Percentiles rank a stretch among this genome's conserved stretches.
Evolutionary conservation across 2,329 filamentous ascomycete genomes (phyloP).

Genomic region (Ophiostoma sp.): DNA sequence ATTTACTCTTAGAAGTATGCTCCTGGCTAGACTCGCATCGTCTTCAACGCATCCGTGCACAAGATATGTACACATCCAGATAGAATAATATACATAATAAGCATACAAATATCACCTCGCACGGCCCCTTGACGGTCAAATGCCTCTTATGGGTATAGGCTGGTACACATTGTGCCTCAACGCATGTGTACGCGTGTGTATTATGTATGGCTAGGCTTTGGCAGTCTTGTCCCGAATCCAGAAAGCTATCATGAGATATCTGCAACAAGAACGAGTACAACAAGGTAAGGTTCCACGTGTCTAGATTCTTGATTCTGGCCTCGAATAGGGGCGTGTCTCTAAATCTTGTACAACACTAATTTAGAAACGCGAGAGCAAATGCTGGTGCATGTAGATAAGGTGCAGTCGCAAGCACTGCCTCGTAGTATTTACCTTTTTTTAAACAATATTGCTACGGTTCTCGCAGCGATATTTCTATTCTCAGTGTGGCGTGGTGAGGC

Average conservation of each 20-base stretch:
- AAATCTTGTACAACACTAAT: not conserved
- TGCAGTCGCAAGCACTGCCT: no score
- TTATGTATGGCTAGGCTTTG: not conserved
- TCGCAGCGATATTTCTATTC: no score
- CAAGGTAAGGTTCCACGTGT: not conserved
- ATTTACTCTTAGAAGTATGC: no score
- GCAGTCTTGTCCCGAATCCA: not conserved
- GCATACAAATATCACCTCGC: not conserved
- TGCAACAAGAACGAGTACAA: not conserved
- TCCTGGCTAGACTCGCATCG: no score
- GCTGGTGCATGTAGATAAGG: not conserved
- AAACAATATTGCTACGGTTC: no score
- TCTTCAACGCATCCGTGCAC: no score
- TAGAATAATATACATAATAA: not conserved
- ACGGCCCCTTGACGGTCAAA: not conserved
- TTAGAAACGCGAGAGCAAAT: not conserved
- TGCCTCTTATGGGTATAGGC: slow-evolving; percentile 2
- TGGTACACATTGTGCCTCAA: slow-evolving; percentile 2
- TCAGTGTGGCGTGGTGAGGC: no score
- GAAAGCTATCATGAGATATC: not conserved
- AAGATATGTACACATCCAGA: not conserved
- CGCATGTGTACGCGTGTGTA: not conserved
- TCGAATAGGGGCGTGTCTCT: not conserved
- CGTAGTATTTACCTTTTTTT: no score
- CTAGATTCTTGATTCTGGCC: not conserved